Base-by-base conservation (phyloP, 2,329 filamentous ascomycete genomes). In the Cercospora beticola region DNA sequence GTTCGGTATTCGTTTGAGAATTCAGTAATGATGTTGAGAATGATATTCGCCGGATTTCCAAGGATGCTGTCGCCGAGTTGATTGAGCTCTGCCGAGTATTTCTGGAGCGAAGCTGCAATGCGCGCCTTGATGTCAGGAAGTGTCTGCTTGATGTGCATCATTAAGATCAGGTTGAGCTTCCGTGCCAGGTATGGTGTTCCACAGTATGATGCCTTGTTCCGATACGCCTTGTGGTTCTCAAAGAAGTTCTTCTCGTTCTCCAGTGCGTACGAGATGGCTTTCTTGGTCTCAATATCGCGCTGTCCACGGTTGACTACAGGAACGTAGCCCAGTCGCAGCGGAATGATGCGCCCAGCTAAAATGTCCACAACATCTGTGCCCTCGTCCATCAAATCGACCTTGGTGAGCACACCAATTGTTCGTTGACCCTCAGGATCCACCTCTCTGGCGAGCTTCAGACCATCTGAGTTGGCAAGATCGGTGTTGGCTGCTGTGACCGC, bases 141-240 rank as follows among this genome's bases (percentile, higher is more conserved):
- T 1, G 95, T 99, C 84, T 99, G 94, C 83, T 99, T 99, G 85
- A 99, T 99, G 85, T 99, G 95, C 95, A 99, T 99, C 94, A 99
- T 98, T 75, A 99, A 87, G 78, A 99, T 98, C 77, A 99, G 86
- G 82, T 99, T 99, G 69, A 99, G 88, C 83, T 99, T 99, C 74
- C 94, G 90, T 4, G 95, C 95, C 69, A 99, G 86, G 79, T 99
- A 99, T 4, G 95, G 95, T 3, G 95, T 99, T 80, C 95, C 95
- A 81, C 95, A 99, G 86, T 99, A 99, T 5, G 94, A 92, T 79
- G 93, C 94, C 89, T 99, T 99, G 83, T 98, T 99, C 70, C 94
- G 88, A 82, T 99, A 99, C 36, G 95, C 94, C 84, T 96, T 97
- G 87, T 99, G 95, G 81, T 94, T 94, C 77, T 99, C 95, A 80